Conservation (phyloP, 805 yeast species). For the Brettanomyces naardenensis region DNA sequence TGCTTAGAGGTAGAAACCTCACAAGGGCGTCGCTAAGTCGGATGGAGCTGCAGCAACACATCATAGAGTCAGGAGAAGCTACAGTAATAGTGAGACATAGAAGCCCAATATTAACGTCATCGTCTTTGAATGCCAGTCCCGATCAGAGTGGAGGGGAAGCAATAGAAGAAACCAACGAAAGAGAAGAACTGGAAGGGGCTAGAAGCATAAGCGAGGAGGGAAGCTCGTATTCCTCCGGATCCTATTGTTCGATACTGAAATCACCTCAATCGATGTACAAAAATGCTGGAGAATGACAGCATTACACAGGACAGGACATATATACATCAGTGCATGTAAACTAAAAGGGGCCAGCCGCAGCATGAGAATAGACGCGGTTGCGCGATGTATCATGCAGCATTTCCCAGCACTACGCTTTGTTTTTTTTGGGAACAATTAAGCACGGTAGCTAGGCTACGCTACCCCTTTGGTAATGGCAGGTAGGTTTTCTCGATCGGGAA, state of each 20-base stretch:
- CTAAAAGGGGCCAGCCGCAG: no score
- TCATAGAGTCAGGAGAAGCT: background rate
- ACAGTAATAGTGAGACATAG: background rate
- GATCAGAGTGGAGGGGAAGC: background rate
- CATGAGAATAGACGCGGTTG: no score
- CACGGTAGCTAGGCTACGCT: no score
- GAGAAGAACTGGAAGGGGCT: background rate
- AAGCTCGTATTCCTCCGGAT: background rate
- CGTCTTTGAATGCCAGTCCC: conserved; percentile 7
- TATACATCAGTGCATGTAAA: no score
- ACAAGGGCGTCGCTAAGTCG: background rate
- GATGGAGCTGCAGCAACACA: background rate
- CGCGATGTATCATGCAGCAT: no score
- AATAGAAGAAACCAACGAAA: background rate
- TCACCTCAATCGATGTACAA: conserved; percentile 8
- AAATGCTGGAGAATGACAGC: background rate
- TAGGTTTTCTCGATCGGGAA: no score
- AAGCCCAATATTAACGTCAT: conserved; percentile 4
- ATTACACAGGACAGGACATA: no score
- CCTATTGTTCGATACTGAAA: conserved; percentile 9
- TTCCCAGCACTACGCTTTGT: no score
- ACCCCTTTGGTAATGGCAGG: no score
- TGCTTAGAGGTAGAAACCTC: conserved; percentile 1
- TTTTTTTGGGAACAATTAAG: no score
- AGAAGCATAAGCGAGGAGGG: background rate